Base-by-base conservation (phyloP, 2,329 filamentous ascomycete genomes). In the Colletotrichum sansevieriae region DNA sequence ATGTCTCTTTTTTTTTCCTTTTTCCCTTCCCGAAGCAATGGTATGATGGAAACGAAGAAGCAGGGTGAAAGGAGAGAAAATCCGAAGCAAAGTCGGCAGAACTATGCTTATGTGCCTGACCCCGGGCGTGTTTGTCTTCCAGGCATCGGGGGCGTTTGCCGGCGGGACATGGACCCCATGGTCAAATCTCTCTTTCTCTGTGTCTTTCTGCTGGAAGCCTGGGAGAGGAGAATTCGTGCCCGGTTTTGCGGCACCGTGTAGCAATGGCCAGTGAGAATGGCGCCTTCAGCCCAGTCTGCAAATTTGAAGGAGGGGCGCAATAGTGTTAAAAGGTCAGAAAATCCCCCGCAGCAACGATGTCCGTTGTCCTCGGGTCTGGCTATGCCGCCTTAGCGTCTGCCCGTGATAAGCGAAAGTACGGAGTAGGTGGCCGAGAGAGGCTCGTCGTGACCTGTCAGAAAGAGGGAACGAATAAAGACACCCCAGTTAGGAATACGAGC, bases 401-500 rank as follows among this genome's bases (percentile, higher is more conserved):
- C 9, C 15, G 12, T 46, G 15, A 1, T 52, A 52, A 52, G 49
- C 49, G 49, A 52, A 29, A 52, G 49, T n/a, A n/a, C n/a, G n/a
- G n/a, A n/a, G n/a, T 52, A 11, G 37, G 37, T 39, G 3, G 35
- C 25, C 3, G 25, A 25, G 25, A 29, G 29, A 29, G 29, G 29
- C 29, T 13, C 37, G 37, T 39, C 11, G 11, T 39, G 37, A 29
- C 29, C 29, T 29, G 7, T 29, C 29, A 29, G 8, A 4, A 29
- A 29, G 29, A 2, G 29, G 29, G 29, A 29, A 29, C 29, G 29
- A 9, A 29, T 3, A 39, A 15, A 13, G 35, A 9, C 37, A 39
- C 15, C 25, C 57, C 43, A 60, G 44, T 60, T 60, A 47, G 57
- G 57, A 60, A 60, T 60, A 60, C 57, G 57, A 60, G 44, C 57